A percentile compares a stretch with the other conserved stretches of the same genome.
Conservation (phyloP, 2,329 filamentous ascomycete genomes). For the Lachnellula suecica region DNA sequence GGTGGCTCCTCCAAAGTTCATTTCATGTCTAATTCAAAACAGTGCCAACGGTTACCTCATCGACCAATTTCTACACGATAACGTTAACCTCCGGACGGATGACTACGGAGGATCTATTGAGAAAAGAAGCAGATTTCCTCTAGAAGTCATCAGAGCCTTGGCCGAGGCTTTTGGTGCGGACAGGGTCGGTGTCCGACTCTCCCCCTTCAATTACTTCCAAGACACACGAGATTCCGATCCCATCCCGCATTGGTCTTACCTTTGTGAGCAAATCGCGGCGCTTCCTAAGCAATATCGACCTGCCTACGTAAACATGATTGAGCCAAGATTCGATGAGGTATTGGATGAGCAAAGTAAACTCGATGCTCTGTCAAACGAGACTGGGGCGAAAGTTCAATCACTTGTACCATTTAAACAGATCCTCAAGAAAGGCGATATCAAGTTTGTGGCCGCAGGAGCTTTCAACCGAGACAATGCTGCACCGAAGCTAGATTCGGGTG, state of each 20-base stretch:
- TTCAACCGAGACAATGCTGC: slow-evolving; percentile 3
- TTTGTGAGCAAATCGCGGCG: slow-evolving; percentile 35
- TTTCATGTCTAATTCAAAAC: background rate
- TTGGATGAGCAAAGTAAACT: slow-evolving; percentile 46
- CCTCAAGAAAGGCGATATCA: background rate
- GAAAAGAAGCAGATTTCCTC: slow-evolving; percentile 47
- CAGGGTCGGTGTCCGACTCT: slow-evolving; percentile 50
- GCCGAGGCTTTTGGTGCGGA: slow-evolving; percentile 49
- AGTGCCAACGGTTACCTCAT: slow-evolving; percentile 50
- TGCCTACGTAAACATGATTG: slow-evolving; percentile 53
- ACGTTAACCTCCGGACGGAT: slow-evolving; percentile 53
- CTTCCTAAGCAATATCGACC: slow-evolving; percentile 36
- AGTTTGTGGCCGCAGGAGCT: slow-evolving; percentile 8
- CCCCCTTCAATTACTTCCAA: slow-evolving; percentile 60
- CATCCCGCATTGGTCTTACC: slow-evolving; percentile 21
- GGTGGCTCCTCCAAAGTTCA: background rate
- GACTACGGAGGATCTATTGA: slow-evolving; percentile 48
- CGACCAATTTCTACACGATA: slow-evolving; percentile 57
- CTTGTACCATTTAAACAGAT: background rate
- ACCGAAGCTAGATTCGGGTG: slow-evolving; percentile 17
- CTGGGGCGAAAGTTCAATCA: background rate
- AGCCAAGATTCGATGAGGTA: slow-evolving; percentile 46
- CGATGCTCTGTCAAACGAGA: slow-evolving; percentile 1
- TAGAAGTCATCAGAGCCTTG: slow-evolving; percentile 54
- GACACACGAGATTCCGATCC: slow-evolving; percentile 52